These are phyloP conservation scores for Helotiales sp. DNA, from an alignment of 2,329 filamentous ascomycete genomes.

Conservation along the genomic window DNA sequence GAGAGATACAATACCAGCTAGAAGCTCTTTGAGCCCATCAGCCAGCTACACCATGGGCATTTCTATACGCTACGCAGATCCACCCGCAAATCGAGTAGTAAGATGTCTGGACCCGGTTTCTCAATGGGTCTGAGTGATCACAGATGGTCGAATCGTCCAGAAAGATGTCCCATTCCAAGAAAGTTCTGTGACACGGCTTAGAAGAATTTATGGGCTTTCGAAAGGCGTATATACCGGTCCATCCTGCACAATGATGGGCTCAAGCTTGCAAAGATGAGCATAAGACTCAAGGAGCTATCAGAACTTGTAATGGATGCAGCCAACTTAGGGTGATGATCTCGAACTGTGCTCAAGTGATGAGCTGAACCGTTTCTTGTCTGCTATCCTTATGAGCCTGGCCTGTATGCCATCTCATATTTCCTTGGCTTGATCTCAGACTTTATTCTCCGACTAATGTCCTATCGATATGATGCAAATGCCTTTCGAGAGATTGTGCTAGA, in stretches of 20 bases:
- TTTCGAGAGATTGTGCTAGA: constrained; percentile 16
- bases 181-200: neutral
- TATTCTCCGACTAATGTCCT: neutral
- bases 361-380: neutral
- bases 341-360: neutral
- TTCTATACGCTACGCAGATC: neutral
- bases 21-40: neutral
- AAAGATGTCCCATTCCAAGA: too few relatives aligned
- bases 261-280: neutral
- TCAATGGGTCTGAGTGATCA: neutral
- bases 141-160: neutral
- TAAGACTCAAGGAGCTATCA: neutral
- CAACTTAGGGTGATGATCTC: neutral
- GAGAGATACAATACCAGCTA: neutral
- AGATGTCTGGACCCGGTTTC: neutral
- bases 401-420: neutral
- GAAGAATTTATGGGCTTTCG: neutral
- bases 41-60: neutral
- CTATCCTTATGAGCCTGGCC: neutral
- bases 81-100: neutral
- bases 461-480: constrained; percentile 24
- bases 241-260: neutral
- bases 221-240: neutral
- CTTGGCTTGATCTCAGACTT: neutral
- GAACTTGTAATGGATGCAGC: neutral